Evolutionary conservation across 306 rosid genomes (phyloP), one percentile per base, ranked within the genome.

Genomic region (Benincasa hispida): DNA sequence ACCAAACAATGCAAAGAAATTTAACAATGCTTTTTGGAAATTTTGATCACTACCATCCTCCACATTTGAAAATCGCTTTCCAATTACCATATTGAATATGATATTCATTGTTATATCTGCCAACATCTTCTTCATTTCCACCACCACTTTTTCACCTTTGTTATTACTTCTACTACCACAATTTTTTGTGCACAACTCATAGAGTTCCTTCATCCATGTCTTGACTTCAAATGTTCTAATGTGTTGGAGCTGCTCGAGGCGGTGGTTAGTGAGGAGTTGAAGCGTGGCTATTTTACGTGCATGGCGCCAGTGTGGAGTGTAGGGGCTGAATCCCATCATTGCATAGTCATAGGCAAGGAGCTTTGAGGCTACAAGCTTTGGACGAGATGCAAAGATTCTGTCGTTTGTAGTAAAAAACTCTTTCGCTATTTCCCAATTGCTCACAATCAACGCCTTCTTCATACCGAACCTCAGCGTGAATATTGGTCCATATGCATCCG

Each of bases 381-480:
- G 84, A 12, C 83, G 89, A 2, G 85, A 74, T 9, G 87, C 77
- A 5, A 82, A 22, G 2, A 30, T 61, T 45, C 47, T 12, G 41
- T 87, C 89, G 22, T 79, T 85, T 17, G 82, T 80, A 3, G 93
- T 85, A 69, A 85, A 87, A 27, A 86, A 82, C 78, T 89, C 91
- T 35, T 79, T 89, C 6, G 91, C 89, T 50, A 84, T 54, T 72
- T 85, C 87, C 80, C 80, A 77, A 19, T 48, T 68, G 28, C 84
- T 87, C 5, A 89, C 84, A 0, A 87, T 77, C 54, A 87, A 72
- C 8, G 83, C 80, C 41, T 14, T 53, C 5, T 85, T 84, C 1
- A 72, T 62, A 0, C 91, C 93, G 0, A 89, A 11, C 8, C 79
- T 54, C 28, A 89, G 50, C 18, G 72, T 60, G 60, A 83, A 89